A percentile compares a stretch with the other conserved stretches of the same genome.
These are phyloP conservation scores for Plasmodium fragile DNA, from an alignment of 169 alveolate species.

Conservation along the genomic window DNA sequence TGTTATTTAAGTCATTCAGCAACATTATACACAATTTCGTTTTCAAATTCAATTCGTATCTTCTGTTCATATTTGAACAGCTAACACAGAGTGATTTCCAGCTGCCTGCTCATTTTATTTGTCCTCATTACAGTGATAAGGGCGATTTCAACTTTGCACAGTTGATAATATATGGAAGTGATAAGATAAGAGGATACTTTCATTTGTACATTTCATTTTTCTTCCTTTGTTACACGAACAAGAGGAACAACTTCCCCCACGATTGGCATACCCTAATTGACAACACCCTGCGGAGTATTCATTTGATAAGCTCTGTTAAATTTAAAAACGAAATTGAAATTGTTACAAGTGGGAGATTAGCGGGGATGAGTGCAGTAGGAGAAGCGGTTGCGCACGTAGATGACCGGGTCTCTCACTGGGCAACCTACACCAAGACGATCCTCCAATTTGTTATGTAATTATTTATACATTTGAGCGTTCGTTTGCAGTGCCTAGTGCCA, in stretches of 20 bases:
- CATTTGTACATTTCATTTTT: slow-evolving; percentile 46
- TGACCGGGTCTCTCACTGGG: background rate
- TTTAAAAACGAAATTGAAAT: slow-evolving; percentile 72
- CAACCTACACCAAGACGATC: background rate
- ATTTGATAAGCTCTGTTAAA: slow-evolving; percentile 27
- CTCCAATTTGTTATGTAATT: background rate
- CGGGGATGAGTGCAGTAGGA: background rate
- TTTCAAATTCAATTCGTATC: slow-evolving; percentile 32
- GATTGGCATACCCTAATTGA: slow-evolving; percentile 39
- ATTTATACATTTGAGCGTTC: background rate
- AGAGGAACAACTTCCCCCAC: background rate
- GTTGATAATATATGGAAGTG: background rate
- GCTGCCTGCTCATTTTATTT: slow-evolving; percentile 38
- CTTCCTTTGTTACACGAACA: slow-evolving; percentile 14
- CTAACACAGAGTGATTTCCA: background rate
- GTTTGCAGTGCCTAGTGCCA: background rate
- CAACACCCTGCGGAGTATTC: slow-evolving; percentile 20
- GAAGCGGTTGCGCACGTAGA: background rate
- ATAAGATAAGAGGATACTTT: slow-evolving; percentile 17
- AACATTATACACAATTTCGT: slow-evolving; percentile 27
- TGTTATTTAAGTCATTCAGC: slow-evolving; percentile 8
- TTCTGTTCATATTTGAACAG: slow-evolving; percentile 16
- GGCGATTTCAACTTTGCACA: background rate
- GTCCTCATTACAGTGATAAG: slow-evolving; percentile 13
- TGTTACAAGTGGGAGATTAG: background rate